A percentile compares a stretch with the other conserved stretches of the same genome.
Evolutionary conservation across 805 yeast genomes (phyloP).

Genomic region (Scheffersomyces coipomensis): DNA sequence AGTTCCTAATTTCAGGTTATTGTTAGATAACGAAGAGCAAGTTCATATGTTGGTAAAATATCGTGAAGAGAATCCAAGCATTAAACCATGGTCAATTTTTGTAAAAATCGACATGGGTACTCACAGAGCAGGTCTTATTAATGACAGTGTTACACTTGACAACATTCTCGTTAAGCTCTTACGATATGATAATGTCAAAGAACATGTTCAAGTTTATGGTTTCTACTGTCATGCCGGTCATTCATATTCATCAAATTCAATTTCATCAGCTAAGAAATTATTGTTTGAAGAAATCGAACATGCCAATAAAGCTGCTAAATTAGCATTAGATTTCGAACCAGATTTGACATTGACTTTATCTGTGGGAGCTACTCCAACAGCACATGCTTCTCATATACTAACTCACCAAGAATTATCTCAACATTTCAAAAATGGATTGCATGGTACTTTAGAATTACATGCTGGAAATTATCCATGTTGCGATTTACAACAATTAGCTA

Average conservation of each 20-base stretch:
- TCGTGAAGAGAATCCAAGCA: constrained; percentile 17
- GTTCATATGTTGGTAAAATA: constrained; percentile 45
- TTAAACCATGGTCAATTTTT: constrained; percentile 58
- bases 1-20: constrained; percentile 48
- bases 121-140: constrained; percentile 59
- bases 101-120: constrained; percentile 73
- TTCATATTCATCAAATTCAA: constrained; percentile 52
- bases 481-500: constrained; percentile 76
- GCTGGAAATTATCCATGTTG: constrained; percentile 80
- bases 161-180: constrained; percentile 31
- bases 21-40: constrained; percentile 64
- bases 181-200: constrained; percentile 16
- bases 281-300: constrained; percentile 57
- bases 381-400: constrained; percentile 51
- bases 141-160: constrained; percentile 32
- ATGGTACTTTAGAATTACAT: constrained; percentile 61
- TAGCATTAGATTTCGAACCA: constrained; percentile 34
- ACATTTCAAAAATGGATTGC: constrained; percentile 13
- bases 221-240: constrained; percentile 82
- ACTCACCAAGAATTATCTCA: constrained; percentile 20
- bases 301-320: constrained; percentile 52
- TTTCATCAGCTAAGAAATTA: constrained; percentile 44
- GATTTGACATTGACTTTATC: constrained; percentile 49
- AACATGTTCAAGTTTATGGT: constrained; percentile 52
- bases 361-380: constrained; percentile 83